phyloP scores from a whole-genome alignment of 331 rosid genomes.

The Malus hybrid region DNA sequence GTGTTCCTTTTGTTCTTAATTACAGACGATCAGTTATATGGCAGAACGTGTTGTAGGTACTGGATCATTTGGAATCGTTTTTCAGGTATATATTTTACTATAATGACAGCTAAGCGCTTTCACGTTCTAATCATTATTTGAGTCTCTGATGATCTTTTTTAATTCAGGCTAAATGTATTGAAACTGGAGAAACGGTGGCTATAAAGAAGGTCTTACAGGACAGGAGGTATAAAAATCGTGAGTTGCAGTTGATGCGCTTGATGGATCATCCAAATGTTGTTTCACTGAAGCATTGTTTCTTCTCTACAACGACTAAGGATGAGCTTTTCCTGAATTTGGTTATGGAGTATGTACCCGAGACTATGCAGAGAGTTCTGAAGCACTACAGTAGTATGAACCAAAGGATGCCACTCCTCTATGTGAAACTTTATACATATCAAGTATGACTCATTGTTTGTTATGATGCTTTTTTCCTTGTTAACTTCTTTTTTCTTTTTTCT shows the following conservation, averaged over 20 bases:
- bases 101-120: not conserved
- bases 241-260: conserved; percentile 87
- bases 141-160: conserved; percentile 15
- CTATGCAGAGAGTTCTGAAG: conserved; percentile 75
- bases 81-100: conserved; percentile 53
- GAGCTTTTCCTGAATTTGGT: conserved; percentile 91
- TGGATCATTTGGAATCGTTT: conserved; percentile 90
- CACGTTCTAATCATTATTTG: not conserved
- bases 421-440: conserved; percentile 87
- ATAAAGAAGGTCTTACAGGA: conserved; percentile 97
- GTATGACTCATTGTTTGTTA: conserved; percentile 38
- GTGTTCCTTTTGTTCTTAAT: conserved; percentile 18
- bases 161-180: conserved; percentile 82
- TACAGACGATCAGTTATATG: conserved; percentile 97
- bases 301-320: conserved; percentile 79
- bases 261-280: conserved; percentile 94
- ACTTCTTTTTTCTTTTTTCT: not conserved
- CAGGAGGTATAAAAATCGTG: conserved; percentile 88
- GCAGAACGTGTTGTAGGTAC: conserved; percentile 97
- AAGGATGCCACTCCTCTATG: conserved; percentile 87
- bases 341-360: conserved; percentile 95
- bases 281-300: conserved; percentile 80
- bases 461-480: not conserved
- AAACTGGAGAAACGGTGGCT: conserved; percentile 80
- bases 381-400: conserved; percentile 78